Evolutionary conservation across 2,329 filamentous ascomycete species (phyloP).

Genomic region (Zymoseptoria crescenta): DNA sequence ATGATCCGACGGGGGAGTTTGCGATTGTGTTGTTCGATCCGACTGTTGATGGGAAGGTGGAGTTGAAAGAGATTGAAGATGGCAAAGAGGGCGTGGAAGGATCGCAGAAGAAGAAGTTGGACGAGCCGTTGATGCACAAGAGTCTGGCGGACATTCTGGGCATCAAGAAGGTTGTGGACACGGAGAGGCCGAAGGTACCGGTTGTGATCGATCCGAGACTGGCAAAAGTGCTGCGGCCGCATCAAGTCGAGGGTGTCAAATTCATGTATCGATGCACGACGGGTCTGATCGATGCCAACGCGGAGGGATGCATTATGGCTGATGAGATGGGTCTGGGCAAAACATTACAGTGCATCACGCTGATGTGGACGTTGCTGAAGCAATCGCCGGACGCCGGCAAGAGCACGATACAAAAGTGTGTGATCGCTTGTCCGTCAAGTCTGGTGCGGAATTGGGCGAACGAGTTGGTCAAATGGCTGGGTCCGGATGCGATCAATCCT

Average conservation of each 20-base stretch:
- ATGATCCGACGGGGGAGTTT: conserved; percentile 93
- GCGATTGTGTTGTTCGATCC: conserved; percentile 94
- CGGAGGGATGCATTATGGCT: conserved; percentile 98
- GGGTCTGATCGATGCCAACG: conserved; percentile 87
- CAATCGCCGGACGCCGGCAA: conserved; percentile 95
- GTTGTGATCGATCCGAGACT: conserved; percentile 92
- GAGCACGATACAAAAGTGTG: conserved; percentile 86
- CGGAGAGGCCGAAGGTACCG: conserved; percentile 78
- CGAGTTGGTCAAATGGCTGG: conserved; percentile 92
- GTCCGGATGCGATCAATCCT: conserved; percentile 78
- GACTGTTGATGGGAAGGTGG: conserved; percentile 76
- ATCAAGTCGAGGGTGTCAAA: conserved; percentile 97
- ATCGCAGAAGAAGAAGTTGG: conserved; percentile 48
- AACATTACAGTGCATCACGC: conserved; percentile 90
- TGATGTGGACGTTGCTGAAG: conserved; percentile 94
- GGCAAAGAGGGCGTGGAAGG: conserved; percentile 36
- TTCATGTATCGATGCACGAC: conserved; percentile 94
- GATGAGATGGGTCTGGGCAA: conserved; percentile 99
- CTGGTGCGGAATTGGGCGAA: conserved; percentile 98
- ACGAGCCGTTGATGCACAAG: conserved; percentile 82
- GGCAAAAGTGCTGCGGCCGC: conserved; percentile 82
- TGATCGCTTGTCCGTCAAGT: conserved; percentile 94
- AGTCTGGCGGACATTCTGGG: conserved; percentile 91
- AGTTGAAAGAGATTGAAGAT: conserved; percentile 43
- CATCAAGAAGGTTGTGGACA: conserved; percentile 73